These are phyloP conservation scores for Thalassiosira profunda DNA, from an alignment of 108 stramenopile genomes.

Conservation along the genomic window DNA sequence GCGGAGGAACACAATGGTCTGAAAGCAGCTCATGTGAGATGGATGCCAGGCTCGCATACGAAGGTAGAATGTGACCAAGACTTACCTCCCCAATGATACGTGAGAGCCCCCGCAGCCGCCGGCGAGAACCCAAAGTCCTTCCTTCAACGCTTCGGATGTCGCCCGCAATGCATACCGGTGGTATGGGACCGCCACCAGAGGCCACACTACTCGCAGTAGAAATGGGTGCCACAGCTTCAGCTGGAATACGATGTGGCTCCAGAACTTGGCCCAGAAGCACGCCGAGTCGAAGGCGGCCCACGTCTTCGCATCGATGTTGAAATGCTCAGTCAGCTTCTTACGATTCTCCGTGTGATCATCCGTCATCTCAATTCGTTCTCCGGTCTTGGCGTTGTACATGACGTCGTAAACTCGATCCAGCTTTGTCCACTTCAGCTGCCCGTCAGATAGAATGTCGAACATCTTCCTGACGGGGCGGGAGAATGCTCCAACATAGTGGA, in stretches of 20 bases:
- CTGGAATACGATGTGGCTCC: constrained; percentile 14
- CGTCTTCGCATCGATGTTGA: constrained; percentile 3
- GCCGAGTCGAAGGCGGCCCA: constrained; percentile 16
- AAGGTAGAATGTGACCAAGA: neutral
- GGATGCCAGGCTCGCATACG: neutral
- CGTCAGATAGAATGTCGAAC: constrained; percentile 37
- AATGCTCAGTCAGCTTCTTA: constrained; percentile 21
- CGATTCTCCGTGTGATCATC: constrained; percentile 21
- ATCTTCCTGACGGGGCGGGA: constrained; percentile 4
- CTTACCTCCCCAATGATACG: constrained; percentile 20
- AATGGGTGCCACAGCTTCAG: constrained; percentile 26
- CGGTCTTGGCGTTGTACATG: constrained; percentile 44
- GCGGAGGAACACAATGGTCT: constrained; percentile 31
- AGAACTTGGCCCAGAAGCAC: constrained; percentile 20
- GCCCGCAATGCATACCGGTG: constrained; percentile 16
- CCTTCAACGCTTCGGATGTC: constrained; percentile 11
- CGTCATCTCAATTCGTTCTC: constrained; percentile 37
- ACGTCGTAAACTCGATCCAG: constrained; percentile 45
- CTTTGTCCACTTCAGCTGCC: constrained; percentile 43
- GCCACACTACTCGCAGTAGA: constrained; percentile 21
- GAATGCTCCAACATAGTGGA: constrained; percentile 50
- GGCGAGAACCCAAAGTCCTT: constrained; percentile 8
- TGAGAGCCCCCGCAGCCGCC: constrained; percentile 26
- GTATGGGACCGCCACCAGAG: constrained; percentile 10
- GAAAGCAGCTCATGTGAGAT: neutral